These are phyloP conservation scores for Lactarius vividus DNA, from an alignment of 768 basidiomycete genomes.

Conservation along the genomic window DNA sequence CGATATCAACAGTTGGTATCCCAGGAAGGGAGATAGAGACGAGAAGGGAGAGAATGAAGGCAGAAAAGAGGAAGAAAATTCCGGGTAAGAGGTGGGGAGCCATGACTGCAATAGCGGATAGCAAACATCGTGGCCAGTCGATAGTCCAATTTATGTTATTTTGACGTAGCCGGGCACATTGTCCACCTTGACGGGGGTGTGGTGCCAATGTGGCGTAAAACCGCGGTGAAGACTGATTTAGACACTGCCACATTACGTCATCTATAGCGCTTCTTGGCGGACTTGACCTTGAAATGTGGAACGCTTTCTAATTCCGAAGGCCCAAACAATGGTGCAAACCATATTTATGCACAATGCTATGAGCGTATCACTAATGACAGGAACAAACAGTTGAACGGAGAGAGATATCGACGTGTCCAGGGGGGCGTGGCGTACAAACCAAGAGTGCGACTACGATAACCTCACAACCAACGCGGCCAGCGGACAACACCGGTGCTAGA, in stretches of 20 bases:
- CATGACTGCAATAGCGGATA: conserved; percentile 33
- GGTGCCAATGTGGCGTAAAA: neutral
- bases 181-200: neutral
- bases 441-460: neutral
- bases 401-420: neutral
- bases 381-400: neutral
- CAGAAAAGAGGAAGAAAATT: conserved; percentile 52
- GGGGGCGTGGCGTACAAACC: neutral
- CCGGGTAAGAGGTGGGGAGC: conserved; percentile 56
- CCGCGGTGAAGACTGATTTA: neutral
- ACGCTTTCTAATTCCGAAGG: no score
- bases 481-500: neutral
- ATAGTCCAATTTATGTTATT: conserved; percentile 6
- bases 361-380: neutral
- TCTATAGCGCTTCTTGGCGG: neutral
- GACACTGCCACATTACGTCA: neutral
- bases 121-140: neutral
- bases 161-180: neutral
- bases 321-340: neutral
- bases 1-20: conserved; percentile 64
- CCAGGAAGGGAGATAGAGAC: conserved; percentile 70
- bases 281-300: no score
- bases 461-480: conserved; percentile 22
- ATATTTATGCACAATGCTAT: neutral
- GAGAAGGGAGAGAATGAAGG: conserved; percentile 64